Percentiles rank a stretch among this genome's conserved stretches.
Evolutionary conservation across 2,329 filamentous ascomycete species (phyloP).

Genomic region (Aspergillus ochraceus): DNA sequence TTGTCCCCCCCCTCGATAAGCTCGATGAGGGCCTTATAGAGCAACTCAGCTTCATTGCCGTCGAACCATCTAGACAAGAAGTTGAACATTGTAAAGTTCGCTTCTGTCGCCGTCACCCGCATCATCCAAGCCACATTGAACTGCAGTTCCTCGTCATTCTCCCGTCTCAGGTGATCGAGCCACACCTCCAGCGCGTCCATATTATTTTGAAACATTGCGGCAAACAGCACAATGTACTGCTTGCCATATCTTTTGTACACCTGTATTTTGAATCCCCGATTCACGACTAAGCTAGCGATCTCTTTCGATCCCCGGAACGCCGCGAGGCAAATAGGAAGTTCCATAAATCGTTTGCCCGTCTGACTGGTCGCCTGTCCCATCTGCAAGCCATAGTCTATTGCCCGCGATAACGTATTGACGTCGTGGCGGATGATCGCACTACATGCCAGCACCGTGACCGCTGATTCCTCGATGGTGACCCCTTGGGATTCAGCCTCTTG

Average conservation of each 20-base stretch:
- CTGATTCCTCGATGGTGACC: neutral
- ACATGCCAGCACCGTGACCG: neutral
- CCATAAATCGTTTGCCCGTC: no score
- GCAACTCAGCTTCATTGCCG: neutral
- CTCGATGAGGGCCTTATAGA: neutral
- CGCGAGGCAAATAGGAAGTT: no score
- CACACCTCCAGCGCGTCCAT: neutral
- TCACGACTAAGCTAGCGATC: no score
- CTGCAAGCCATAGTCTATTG: neutral
- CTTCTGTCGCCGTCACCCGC: fast-evolving
- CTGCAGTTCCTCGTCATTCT: neutral
- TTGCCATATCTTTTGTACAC: no score
- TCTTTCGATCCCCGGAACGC: no score
- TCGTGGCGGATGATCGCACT: neutral
- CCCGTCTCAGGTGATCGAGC: neutral
- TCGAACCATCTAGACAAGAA: neutral
- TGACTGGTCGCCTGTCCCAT: no score
- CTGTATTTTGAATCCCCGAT: no score
- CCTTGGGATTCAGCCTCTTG: no score
- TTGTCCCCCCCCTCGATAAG: no score
- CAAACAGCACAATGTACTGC: no score
- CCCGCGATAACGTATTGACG: neutral
- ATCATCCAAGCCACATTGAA: neutral
- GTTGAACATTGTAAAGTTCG: neutral
- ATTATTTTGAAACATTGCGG: neutral